A percentile compares a stretch with the other conserved stretches of the same genome.
Evolutionary conservation across 176 grass and related monocot species (phyloP).

Genomic region (Aegilops bicornis): DNA sequence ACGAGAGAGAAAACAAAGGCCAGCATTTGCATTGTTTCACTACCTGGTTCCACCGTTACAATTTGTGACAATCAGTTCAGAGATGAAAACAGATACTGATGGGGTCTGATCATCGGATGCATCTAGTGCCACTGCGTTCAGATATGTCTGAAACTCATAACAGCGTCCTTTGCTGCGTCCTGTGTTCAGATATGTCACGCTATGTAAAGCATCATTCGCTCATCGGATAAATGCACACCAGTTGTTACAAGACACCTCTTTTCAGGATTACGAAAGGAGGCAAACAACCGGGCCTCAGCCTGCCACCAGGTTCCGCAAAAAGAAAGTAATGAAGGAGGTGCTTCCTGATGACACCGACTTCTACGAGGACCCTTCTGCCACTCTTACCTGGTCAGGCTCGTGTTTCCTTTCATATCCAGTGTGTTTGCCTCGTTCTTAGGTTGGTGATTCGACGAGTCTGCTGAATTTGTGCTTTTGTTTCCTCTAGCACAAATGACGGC

Average conservation of each 20-base stretch:
- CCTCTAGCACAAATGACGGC: conserved; percentile 66
- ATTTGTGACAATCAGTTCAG: background rate
- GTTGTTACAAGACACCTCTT: conserved; percentile 1
- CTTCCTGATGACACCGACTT: conserved; percentile 61
- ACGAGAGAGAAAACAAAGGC: background rate
- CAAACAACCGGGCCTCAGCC: conserved; percentile 55
- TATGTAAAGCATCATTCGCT: too few relatives aligned
- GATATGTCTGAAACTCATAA: background rate
- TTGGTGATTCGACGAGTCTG: background rate
- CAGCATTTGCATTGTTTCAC: background rate
- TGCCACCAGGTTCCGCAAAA: conserved; percentile 71
- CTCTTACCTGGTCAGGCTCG: conserved; percentile 64
- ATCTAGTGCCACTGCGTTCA: background rate
- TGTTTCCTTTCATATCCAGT: conserved; percentile 25
- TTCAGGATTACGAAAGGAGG: conserved; percentile 65
- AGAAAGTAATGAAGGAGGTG: conserved; percentile 78
- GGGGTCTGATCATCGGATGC: background rate
- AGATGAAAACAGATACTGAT: background rate
- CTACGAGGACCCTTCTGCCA: conserved; percentile 66
- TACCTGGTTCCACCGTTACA: background rate
- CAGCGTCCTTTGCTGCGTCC: background rate
- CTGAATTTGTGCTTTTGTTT: conserved; percentile 30
- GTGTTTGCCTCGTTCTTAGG: too few relatives aligned
- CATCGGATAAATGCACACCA: background rate
- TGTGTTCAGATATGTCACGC: too few relatives aligned